Base-by-base conservation (phyloP, 2,329 filamentous ascomycete species). In the Penicillium freii region DNA sequence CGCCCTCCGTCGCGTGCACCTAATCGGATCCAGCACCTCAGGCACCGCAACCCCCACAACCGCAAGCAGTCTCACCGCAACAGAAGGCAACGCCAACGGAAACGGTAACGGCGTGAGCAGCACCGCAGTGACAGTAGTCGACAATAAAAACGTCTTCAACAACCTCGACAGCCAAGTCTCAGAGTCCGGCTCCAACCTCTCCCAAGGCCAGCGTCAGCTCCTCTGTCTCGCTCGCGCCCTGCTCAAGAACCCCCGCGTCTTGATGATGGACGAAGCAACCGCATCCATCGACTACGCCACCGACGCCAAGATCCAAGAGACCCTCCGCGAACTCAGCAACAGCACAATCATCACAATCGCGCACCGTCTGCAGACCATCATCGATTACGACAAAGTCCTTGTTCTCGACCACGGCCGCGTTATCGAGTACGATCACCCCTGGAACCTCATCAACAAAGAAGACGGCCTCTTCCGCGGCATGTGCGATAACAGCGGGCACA, bases 231-330 rank as follows among this genome's bases (percentile, higher is more conserved):
- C 93, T 0, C 88, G 94, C 54, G 94, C 94, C 0, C 85, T 99
- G 65, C 87, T 99, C 62, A 97, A 96, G 77, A 85, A 86, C 34
- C 92, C 94, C 0, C 92, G 90, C 63, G 92, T 99, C 1, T 81
- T 99, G n/a, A 88, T 99, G 70, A 97, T 99, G 94, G 94, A 99
- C 75, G 94, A 99, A 79, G 94, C 94, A 0, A 99, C 94, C 0
- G 94, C 94, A 0, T 96, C 91, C 0, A 97, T 99, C 69, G 94
- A 99, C 77, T 97, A 97, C 75, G 89, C 87, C 5, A 99, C 94
- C 2, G 94, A 99, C 69, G 83, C 88, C 49, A 97, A 96, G 78
- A 97, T 99, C 65, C 94, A 99, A 76, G 91, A 91, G 68, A 97
- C 94, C 0, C 92, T 99, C 60, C 88, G 92, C n/a, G 90, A 96